A percentile compares a stretch with the other conserved stretches of the same genome.
Evolutionary conservation across 352 stramenopile species (phyloP).

Genomic region (Globisporangium spinosum): DNA sequence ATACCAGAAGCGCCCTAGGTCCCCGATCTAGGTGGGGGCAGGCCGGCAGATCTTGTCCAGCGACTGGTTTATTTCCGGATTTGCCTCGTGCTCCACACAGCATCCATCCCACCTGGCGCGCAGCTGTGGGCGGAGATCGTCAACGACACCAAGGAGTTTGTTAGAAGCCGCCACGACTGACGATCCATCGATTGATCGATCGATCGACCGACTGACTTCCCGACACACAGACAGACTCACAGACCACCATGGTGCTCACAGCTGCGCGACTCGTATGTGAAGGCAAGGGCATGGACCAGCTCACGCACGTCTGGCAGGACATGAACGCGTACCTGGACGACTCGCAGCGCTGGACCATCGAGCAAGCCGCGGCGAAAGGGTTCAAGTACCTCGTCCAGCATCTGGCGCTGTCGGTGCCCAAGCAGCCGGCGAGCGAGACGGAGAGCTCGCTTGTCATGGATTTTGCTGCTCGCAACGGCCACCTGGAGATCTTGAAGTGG

Average conservation of each 20-base stretch:
- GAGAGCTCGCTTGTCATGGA: conserved; percentile 65
- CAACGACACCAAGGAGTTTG: neutral
- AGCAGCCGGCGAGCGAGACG: conserved; percentile 18
- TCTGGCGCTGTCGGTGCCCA: conserved; percentile 33
- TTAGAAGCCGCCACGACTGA: neutral
- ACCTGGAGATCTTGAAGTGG: conserved; percentile 67
- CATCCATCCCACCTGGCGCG: neutral
- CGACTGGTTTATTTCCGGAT: conserved; percentile 6
- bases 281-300: conserved; percentile 40
- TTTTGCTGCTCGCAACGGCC: conserved; percentile 60
- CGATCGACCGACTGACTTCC: neutral
- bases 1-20: neutral
- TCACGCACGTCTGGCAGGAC: conserved; percentile 51
- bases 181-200: neutral
- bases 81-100: conserved; percentile 9
- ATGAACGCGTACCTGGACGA: conserved; percentile 53
- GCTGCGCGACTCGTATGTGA: conserved; percentile 46
- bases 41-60: neutral
- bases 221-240: neutral
- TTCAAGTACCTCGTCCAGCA: conserved; percentile 71
- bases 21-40: neutral
- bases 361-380: conserved; percentile 51
- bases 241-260: conserved; percentile 44
- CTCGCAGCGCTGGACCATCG: conserved; percentile 55
- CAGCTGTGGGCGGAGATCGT: conserved; percentile 14